Evolutionary conservation across 768 basidiomycete species (phyloP).

Genomic region (Russula vinacea): DNA sequence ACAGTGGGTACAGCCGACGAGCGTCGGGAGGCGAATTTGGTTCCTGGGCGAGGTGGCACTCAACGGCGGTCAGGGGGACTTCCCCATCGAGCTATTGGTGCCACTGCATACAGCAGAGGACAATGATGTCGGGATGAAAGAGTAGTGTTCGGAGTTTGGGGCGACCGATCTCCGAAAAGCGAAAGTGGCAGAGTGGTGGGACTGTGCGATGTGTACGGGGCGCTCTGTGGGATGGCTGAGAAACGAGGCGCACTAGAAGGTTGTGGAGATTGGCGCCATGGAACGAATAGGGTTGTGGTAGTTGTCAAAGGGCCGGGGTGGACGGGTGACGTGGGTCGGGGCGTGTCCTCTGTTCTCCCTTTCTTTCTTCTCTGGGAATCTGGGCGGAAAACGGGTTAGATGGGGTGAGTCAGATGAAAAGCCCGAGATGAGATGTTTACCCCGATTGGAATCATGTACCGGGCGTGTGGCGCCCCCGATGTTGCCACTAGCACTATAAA

Average conservation of each 20-base stretch:
- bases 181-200: constrained; percentile 6
- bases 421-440: constrained; percentile 24
- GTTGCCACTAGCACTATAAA: constrained; percentile 21
- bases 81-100: not conserved
- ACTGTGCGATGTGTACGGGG: constrained; percentile 25
- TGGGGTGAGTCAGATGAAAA: constrained; percentile 22
- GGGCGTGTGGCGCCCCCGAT: constrained; percentile 6
- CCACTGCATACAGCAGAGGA: not conserved
- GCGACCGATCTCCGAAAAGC: constrained; percentile 2
- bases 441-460: constrained; percentile 1
- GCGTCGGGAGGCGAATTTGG: constrained; percentile 6
- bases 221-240: not conserved
- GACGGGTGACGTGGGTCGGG: constrained; percentile 14
- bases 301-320: constrained; percentile 18
- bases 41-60: not conserved
- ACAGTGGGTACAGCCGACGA: not conserved
- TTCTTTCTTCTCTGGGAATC: not conserved
- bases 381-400: not conserved
- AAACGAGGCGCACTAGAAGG: constrained; percentile 26
- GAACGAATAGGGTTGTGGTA: constrained; percentile 5
- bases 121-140: constrained; percentile 11
- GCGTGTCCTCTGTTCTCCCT: not conserved
- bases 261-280: constrained; percentile 14
- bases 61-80: not conserved
- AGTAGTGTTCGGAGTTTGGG: constrained; percentile 21